These are phyloP conservation scores for Tulasnella sp. DNA, from an alignment of 768 basidiomycete genomes.

Conservation along the genomic window DNA sequence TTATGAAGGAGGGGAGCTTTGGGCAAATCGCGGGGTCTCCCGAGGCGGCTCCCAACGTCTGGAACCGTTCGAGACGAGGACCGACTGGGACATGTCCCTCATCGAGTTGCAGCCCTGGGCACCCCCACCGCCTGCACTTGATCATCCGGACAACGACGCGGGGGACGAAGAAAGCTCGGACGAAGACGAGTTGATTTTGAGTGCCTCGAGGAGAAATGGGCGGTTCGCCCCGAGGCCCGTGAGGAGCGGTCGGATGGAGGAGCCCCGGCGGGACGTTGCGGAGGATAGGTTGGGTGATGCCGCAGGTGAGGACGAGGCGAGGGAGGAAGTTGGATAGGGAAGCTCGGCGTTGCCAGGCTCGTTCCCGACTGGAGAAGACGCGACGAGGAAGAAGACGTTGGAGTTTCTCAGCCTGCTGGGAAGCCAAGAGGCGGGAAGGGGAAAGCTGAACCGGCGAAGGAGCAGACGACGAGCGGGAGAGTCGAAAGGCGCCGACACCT, in stretches of 20 bases:
- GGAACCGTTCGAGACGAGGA: background rate
- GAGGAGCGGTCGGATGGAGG: background rate
- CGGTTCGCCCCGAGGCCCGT: background rate
- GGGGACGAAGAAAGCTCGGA: background rate
- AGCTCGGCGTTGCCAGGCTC: background rate
- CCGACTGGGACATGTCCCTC: background rate
- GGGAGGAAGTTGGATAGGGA: background rate
- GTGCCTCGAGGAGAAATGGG: background rate
- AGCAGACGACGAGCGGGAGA: background rate
- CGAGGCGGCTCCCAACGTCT: background rate
- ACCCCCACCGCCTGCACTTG: background rate
- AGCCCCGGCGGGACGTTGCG: background rate
- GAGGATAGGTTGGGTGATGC: background rate
- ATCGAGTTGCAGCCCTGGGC: background rate
- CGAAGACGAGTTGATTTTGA: slow-evolving; percentile 4
- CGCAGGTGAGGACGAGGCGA: background rate
- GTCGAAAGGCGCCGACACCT: background rate
- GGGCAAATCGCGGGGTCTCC: slow-evolving; percentile 4
- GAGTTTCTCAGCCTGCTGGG: background rate
- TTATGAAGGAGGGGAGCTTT: background rate
- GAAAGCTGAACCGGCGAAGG: background rate
- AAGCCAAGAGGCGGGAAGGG: background rate
- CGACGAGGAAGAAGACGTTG: background rate
- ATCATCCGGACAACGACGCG: background rate
- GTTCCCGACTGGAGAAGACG: background rate